Evolutionary conservation across 176 grass and related monocot species (phyloP), one percentile per base, ranked within the genome.

Genomic region (Avena eriantha): DNA sequence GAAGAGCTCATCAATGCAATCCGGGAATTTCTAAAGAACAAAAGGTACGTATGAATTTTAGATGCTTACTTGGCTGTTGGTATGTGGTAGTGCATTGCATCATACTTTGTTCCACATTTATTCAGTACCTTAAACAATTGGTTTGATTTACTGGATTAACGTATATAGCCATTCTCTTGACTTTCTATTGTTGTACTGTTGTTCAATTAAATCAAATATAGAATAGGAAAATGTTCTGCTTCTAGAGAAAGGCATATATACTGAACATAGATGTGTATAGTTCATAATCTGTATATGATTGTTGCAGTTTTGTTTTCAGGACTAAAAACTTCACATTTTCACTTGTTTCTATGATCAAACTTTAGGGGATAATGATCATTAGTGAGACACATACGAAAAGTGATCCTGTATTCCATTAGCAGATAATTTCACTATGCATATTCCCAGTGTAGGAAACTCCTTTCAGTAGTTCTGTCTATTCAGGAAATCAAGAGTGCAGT

Each of bases 341-440:
- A 43, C 68, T 73, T 73, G 21, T 73, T 46, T 46, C 41, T 71
- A 1, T 5, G 1, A 13, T 47, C 41, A 22, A 23, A 73, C 69
- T 46, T n/a, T 72, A 46, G 39, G 69, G 69, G 69, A 73, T 73
- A 15, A n/a, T 47, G 41, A 73, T 73, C 69, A 47, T 71, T 71
- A 71, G 68, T 47, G 4, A 46, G 10, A 46, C 10, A 43, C 19
- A 71, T 14, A 71, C 13, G 19, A 13, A 19, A 72, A 72, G 36
- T 45, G 41, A 73, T 23, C 2, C 39, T 14, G 39, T 73, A 47
- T 13, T 45, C 41, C 21, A 73, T 46, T 73, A 73, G 5, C 21
- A 22, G 39, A 73, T 73, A 14, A 34, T 69, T 34, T 69, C 18
- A 12, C 35, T 45, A 10, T 41, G 9, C 22, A 18, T 11, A 7